phyloP scores from a whole-genome alignment of 2,329 filamentous ascomycete genomes.

The Beauveria scarabaeidicola region DNA sequence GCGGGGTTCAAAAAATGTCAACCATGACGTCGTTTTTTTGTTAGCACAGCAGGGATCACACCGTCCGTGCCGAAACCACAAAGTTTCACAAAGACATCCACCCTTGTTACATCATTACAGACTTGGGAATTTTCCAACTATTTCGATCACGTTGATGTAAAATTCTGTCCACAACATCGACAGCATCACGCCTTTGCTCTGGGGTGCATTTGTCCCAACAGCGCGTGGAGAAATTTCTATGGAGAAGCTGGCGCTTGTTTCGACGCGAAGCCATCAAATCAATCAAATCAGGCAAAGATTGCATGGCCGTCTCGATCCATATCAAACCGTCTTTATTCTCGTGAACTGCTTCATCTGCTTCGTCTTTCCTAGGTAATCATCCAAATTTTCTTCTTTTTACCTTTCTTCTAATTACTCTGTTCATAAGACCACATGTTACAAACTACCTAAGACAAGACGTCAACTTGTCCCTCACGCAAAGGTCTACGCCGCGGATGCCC shows the following conservation, averaged over 20 bases:
- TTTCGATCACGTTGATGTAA: not conserved
- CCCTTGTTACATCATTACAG: not conserved
- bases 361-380: not conserved
- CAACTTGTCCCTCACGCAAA: fast-evolving
- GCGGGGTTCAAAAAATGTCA: not conserved
- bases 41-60: not conserved
- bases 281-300: not conserved
- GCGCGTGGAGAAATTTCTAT: conserved; percentile 5
- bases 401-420: not conserved
- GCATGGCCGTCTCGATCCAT: not conserved
- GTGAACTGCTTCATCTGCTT: not conserved
- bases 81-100: not conserved
- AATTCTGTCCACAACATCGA: not conserved
- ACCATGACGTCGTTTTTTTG: not conserved
- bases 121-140: not conserved
- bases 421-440: not conserved
- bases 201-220: not conserved
- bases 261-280: not conserved
- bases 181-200: not conserved
- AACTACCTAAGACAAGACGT: too few species aligned
- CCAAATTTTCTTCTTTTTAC: too few species aligned
- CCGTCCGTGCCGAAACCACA: not conserved
- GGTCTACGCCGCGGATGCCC: not conserved
- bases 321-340: not conserved
- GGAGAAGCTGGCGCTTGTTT: conserved; percentile 3